Percentiles rank a stretch among this genome's conserved stretches.
Conservation (phyloP, 306 rosid genomes). For the Cercis canadensis region DNA sequence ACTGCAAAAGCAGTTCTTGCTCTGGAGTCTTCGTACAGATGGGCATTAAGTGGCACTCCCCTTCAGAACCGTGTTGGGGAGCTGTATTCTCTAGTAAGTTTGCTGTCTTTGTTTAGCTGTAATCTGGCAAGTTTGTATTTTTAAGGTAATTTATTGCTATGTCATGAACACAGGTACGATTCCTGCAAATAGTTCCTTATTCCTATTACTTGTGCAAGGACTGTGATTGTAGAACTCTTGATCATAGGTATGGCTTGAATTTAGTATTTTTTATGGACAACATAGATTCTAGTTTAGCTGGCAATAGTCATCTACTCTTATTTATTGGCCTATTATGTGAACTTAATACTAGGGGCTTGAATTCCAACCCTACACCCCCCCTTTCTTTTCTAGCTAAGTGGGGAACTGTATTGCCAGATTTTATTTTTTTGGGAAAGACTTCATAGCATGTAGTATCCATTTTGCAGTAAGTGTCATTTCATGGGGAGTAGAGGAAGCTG, state of each 20-base stretch:
- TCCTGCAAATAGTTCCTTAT: constrained; percentile 80
- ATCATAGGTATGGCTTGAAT: constrained; percentile 65
- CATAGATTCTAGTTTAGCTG: constrained; percentile 20
- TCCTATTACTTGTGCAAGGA: constrained; percentile 86
- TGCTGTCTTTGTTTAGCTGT: constrained; percentile 9
- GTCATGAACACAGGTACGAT: constrained; percentile 70
- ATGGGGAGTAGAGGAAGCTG: background rate
- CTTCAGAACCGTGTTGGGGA: constrained; percentile 86
- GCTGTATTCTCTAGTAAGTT: constrained; percentile 80
- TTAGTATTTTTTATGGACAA: constrained; percentile 10
- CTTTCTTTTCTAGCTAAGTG: constrained; percentile 10
- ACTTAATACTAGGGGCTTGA: background rate
- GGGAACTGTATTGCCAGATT: background rate
- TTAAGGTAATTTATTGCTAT: constrained; percentile 36
- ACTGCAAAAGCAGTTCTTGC: constrained; percentile 89
- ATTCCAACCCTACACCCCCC: too few species aligned
- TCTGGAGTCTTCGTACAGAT: constrained; percentile 75
- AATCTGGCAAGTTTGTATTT: constrained; percentile 24
- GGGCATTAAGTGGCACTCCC: constrained; percentile 99
- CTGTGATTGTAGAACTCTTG: constrained; percentile 89
- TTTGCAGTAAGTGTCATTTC: background rate
- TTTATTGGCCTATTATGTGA: background rate
- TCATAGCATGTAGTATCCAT: background rate
- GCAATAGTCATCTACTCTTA: background rate
- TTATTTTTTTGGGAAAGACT: constrained; percentile 12